Evolutionary conservation across 768 basidiomycete genomes (phyloP).

Genomic region (Auricularia cornea): DNA sequence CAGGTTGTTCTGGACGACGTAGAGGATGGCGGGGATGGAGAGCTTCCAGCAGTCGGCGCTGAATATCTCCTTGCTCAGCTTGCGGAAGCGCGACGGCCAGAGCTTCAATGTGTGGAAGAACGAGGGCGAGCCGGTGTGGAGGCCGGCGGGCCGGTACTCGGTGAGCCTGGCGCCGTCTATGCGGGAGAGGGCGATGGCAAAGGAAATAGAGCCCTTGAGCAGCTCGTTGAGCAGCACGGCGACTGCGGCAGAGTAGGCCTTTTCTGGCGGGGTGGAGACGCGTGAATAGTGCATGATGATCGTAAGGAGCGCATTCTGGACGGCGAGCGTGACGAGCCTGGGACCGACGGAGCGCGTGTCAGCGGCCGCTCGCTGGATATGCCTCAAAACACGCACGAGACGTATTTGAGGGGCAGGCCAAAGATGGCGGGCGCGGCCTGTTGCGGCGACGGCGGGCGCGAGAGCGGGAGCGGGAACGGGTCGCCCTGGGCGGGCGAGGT

Average conservation of each 20-base stretch:
- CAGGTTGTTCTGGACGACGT: slow-evolving; percentile 91
- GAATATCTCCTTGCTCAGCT: slow-evolving; percentile 62
- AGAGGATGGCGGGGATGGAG: slow-evolving; percentile 93
- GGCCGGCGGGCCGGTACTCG: slow-evolving; percentile 19
- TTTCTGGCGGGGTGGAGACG: slow-evolving; percentile 64
- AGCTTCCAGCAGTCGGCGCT: slow-evolving; percentile 95
- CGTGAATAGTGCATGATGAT: slow-evolving; percentile 97
- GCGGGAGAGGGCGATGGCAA: slow-evolving; percentile 71
- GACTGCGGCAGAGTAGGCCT: slow-evolving; percentile 84
- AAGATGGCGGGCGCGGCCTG: slow-evolving; percentile 44
- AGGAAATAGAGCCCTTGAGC: slow-evolving; percentile 82
- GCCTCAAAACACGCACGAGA: slow-evolving; percentile 47
- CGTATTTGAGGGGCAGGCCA: slow-evolving; percentile 70
- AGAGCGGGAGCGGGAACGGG: not conserved
- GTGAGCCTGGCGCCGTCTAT: slow-evolving; percentile 31
- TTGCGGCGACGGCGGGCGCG: not conserved
- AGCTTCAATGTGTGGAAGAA: not conserved
- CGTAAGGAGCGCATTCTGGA: slow-evolving; percentile 85
- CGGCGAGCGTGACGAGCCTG: slow-evolving; percentile 75
- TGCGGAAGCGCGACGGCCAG: slow-evolving; percentile 41
- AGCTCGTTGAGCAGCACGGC: slow-evolving; percentile 94
- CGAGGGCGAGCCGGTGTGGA: slow-evolving; percentile 2
- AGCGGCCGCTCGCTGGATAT: slow-evolving; percentile 3
- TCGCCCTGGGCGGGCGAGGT: not conserved
- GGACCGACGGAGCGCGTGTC: too few relatives aligned